Evolutionary conservation across 2,329 filamentous ascomycete genomes (phyloP).

Genomic region (Ophiostoma ips): DNA sequence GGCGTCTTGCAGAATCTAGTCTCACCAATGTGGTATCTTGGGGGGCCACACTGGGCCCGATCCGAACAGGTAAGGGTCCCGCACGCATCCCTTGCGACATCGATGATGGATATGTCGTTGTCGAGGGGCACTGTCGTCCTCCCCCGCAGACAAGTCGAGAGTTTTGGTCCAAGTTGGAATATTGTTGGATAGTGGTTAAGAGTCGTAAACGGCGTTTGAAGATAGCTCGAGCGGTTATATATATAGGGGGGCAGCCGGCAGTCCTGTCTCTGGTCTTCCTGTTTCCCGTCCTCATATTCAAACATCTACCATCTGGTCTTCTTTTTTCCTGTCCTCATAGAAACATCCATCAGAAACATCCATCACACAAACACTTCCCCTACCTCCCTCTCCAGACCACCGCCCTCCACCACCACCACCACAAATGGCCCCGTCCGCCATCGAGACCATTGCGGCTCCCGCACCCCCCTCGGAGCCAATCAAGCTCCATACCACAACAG

Average conservation of each 20-base stretch:
- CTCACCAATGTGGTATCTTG: background rate
- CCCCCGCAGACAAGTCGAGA: background rate
- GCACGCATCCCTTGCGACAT: slow-evolving; percentile 1
- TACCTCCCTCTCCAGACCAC: no score
- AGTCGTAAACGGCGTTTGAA: background rate
- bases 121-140: background rate
- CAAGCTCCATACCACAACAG: slow-evolving; percentile 27
- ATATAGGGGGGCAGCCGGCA: background rate
- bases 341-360: background rate
- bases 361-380: no score
- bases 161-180: no score
- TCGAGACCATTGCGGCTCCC: slow-evolving; percentile 14
- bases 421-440: slow-evolving; percentile 10
- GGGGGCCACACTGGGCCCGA: background rate
- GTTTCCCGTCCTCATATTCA: no score
- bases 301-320: no score
- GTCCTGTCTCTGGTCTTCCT: background rate
- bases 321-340: no score
- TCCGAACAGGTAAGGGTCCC: background rate
- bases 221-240: no score
- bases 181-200: background rate
- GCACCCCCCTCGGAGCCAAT: slow-evolving; percentile 10
- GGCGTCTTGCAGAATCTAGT: no score
- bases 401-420: background rate
- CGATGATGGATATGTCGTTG: slow-evolving; percentile 1